Evolutionary conservation across 441 rosid species (phyloP).

Genomic region (Populus hybrid): DNA sequence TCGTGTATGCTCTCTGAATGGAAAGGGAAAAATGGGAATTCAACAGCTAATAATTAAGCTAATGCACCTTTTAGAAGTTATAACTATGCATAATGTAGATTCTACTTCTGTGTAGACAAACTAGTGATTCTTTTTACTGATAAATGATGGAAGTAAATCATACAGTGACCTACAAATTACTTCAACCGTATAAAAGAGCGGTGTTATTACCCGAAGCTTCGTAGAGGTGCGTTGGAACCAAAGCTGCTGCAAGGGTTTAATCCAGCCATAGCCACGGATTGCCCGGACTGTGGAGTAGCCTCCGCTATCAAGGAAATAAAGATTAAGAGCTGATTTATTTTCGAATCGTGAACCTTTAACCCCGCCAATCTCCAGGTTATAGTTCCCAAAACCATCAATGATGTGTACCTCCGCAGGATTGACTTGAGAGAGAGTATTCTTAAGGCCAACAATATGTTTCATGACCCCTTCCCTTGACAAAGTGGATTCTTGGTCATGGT

Average conservation of each 20-base stretch:
- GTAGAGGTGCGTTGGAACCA: constrained; percentile 72
- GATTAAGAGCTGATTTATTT: constrained; percentile 70
- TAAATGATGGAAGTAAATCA: background rate
- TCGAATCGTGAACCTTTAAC: constrained; percentile 55
- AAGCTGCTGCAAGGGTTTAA: constrained; percentile 65
- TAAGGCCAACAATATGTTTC: constrained; percentile 59
- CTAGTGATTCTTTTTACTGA: too few relatives aligned
- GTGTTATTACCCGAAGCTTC: constrained; percentile 46
- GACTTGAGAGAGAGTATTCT: constrained; percentile 55
- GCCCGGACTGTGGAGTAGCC: constrained; percentile 51
- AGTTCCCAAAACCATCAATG: constrained; percentile 84
- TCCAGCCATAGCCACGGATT: constrained; percentile 73
- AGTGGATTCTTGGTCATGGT: constrained; percentile 76
- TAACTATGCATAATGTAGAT: background rate
- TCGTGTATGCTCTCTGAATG: constrained; percentile 49
- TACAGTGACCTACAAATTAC: background rate
- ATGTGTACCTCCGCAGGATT: constrained; percentile 47
- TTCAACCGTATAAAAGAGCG: background rate
- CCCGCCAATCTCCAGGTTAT: constrained; percentile 63
- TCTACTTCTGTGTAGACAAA: background rate
- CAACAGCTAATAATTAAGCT: background rate
- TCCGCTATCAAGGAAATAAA: constrained; percentile 74
- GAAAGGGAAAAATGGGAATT: background rate
- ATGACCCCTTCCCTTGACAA: constrained; percentile 67
- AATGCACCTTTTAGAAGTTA: background rate